A percentile compares a stretch with the other conserved stretches of the same genome.
Conservation (phyloP, 2,329 filamentous ascomycete genomes). For the Apiospora koreana region DNA sequence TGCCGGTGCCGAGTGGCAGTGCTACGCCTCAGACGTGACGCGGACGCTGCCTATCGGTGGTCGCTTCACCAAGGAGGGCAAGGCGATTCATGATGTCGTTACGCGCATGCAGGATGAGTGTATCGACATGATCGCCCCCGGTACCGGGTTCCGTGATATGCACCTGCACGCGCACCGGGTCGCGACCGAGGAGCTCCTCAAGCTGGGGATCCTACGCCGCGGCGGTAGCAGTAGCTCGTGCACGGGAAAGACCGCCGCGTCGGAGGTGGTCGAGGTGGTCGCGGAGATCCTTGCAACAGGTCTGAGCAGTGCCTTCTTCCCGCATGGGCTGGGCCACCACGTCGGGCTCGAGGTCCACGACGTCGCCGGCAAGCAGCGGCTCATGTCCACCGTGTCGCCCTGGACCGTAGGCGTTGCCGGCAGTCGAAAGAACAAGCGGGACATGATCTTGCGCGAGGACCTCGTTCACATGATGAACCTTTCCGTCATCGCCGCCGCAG, state of each 20-base stretch:
- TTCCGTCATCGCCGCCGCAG: conserved; percentile 14
- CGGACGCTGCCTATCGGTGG: conserved; percentile 81
- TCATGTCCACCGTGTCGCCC: conserved; percentile 1
- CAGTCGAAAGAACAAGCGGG: background rate
- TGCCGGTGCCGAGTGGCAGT: conserved; percentile 80
- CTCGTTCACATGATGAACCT: background rate
- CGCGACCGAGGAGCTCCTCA: conserved; percentile 69
- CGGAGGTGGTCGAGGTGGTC: too few relatives aligned
- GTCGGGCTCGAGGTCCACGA: conserved; percentile 68
- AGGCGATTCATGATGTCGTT: conserved; percentile 76
- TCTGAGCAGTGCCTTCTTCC: conserved; percentile 64
- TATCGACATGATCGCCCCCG: conserved; percentile 68
- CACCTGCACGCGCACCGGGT: conserved; percentile 73
- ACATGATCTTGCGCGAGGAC: background rate
- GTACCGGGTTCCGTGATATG: conserved; percentile 69
- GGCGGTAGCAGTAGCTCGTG: conserved; percentile 37
- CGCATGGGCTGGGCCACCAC: conserved; percentile 66
- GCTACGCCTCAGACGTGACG: conserved; percentile 90
- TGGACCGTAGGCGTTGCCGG: background rate
- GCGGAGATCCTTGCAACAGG: conserved; percentile 55
- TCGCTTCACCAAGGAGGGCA: conserved; percentile 31
- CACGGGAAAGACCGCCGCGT: background rate
- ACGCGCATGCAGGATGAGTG: conserved; percentile 78
- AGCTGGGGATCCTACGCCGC: conserved; percentile 71
- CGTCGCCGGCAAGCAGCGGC: conserved; percentile 20